Base-by-base conservation (phyloP, 768 basidiomycete genomes). In the Naganishia randhawae region DNA sequence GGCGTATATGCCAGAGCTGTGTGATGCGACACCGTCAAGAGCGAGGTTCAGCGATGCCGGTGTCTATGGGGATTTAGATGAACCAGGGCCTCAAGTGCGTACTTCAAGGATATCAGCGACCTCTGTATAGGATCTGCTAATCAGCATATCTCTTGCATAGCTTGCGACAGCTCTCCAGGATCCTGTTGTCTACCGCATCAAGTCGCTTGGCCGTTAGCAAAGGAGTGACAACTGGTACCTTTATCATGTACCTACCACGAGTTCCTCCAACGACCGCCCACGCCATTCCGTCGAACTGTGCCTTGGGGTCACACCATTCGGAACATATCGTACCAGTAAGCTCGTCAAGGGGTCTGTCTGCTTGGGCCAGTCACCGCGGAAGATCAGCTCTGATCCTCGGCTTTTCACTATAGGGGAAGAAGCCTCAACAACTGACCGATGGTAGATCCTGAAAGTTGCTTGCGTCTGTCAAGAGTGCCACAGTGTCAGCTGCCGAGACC, bases 1-100 rank as follows among this genome's bases (percentile, higher is more conserved):
- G 53, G 33, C 66, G 66, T 25, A 67, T 35, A 41, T 67, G 66
- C 66, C 66, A 67, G 31, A 67, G 66, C 66, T 67, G 33, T 27
- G 29, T 25, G 13, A 22, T 19, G 33, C 31, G 25, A n/a, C n/a
- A 22, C 5, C 14, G 37, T 17, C 3, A 8, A 14, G 33, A 42
- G 29, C 32, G 14, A 48, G 22, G 27, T 29, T 33, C 14, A 35
- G 33, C 8, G 19, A 22, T 17, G 54, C n/a, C 13, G 27, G 7
- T 29, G 27, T 16, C 6, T n/a, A n/a, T 9, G 6, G 29, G n/a
- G 31, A 13, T 13, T 14, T 6, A 54, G 52, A 1, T 5, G 52
- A 10, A 29, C 7, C 4, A 33, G 52, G 17, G 31, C n/a, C n/a
- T n/a, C 10, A 57, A 16, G 25, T 6, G 25, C 57, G 19, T 55